These are phyloP conservation scores for Adansonia gregorii DNA, from an alignment of 441 rosid genomes.

Conservation along the genomic window DNA sequence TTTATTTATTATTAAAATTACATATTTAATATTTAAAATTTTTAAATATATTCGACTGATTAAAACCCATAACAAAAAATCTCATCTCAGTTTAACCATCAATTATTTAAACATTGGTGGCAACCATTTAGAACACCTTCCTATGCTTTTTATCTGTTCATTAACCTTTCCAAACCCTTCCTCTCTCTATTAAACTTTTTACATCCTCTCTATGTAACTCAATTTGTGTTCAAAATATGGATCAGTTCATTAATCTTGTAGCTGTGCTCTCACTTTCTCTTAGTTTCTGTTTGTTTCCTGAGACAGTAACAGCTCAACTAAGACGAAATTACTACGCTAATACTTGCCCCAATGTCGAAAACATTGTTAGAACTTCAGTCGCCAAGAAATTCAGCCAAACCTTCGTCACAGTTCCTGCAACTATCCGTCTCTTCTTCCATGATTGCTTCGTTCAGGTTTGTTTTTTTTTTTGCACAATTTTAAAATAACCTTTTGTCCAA, in stretches of 20 bases:
- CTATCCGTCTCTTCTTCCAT: slow-evolving; percentile 86
- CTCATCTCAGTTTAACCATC: too few species aligned
- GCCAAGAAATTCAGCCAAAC: slow-evolving; percentile 57
- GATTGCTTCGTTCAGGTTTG: slow-evolving; percentile 78
- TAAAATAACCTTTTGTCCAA: not conserved
- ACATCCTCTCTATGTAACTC: not conserved
- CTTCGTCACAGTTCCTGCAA: slow-evolving; percentile 70
- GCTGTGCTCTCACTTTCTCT: slow-evolving; percentile 35
- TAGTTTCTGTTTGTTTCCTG: slow-evolving; percentile 41
- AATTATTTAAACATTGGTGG: too few species aligned
- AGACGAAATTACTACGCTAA: slow-evolving; percentile 60
- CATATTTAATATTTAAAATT: too few species aligned
- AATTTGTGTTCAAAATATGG: slow-evolving; percentile 28
- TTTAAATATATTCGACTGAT: too few species aligned
- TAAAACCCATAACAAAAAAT: too few species aligned
- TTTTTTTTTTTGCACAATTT: too few species aligned
- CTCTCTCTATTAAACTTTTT: not conserved
- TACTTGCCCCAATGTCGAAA: slow-evolving; percentile 71
- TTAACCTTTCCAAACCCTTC: not conserved
- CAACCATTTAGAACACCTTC: too few species aligned
- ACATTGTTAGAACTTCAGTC: slow-evolving; percentile 59
- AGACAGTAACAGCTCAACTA: slow-evolving; percentile 56
- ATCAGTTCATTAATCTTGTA: slow-evolving; percentile 19
- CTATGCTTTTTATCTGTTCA: too few species aligned
- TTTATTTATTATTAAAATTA: too few species aligned